Base-by-base conservation (phyloP, 2,329 filamentous ascomycete genomes). In the Penicillium decumbens region DNA sequence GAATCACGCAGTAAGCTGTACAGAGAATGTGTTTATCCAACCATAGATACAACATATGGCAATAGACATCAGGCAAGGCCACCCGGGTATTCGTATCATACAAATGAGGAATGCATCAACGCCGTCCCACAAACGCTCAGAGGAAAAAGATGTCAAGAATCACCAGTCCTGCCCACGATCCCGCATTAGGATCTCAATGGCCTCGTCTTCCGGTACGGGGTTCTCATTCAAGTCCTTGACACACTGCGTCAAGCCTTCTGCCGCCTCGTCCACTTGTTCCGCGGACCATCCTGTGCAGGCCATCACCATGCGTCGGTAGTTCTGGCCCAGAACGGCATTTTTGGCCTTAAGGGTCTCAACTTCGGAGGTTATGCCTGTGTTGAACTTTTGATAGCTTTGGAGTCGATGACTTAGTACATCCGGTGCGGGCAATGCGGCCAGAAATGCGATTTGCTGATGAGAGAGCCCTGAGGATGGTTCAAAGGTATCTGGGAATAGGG, bases 251-350 rank as follows among this genome's bases (percentile, higher is more conserved):
- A 98, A 75, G 2, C 84, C 83, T 45, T 89, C 88, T 0, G 96
- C 77, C 44, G 90, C 81, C 49, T 82, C 81, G 60, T 97, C 93
- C 12, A 97, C 87, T 50, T 89, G 81, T 7, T 79, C 78, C 54
- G 95, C 89, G 0, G 82, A 79, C 29, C 91, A 87, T 7, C 83
- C 84, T 0, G 90, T 95, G 66, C 92, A 96, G 10, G 96, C 75
- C 46, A 87, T 84, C 23, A 98, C 89, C 27, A 97, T 88, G 57
- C 86, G 87, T 24, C 90, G 81, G 67, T 96, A 96, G 70, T 93
- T 89, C 57, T 86, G 78, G 64, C 95, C 92, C 3, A 95, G 78
- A 46, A 95, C 90, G 4, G 84, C 85, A 60, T 89, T 92, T 51
- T 88, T 84, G 27, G 85, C 84, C 66, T 89, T 85, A 7, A 98